phyloP scores from a whole-genome alignment of 225 moss, liverwort and hornwort genomes.

The Pseudisothecium myosuroides region DNA sequence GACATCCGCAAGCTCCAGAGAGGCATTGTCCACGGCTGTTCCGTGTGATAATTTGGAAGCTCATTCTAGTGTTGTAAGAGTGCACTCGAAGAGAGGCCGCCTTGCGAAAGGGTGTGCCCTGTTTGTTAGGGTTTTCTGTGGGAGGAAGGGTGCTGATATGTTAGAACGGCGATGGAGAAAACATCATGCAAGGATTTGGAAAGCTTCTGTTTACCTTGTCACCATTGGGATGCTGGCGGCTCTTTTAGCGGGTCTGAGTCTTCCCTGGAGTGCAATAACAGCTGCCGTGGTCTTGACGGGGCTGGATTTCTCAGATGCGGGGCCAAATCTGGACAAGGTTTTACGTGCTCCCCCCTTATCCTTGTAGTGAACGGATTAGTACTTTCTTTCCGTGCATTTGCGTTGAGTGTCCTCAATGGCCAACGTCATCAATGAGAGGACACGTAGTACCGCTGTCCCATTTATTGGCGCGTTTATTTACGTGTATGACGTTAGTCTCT shows the following conservation, averaged over 20 bases:
- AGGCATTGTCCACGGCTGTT: not conserved
- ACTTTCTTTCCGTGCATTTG: not conserved
- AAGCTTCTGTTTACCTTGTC: constrained; percentile 46
- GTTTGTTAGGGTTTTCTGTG: not conserved
- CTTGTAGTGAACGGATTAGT: not conserved
- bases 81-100: not conserved
- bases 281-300: constrained; percentile 65
- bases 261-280: constrained; percentile 71
- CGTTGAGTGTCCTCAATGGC: not conserved
- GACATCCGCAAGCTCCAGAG: not conserved
- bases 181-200: constrained; percentile 7
- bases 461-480: not conserved
- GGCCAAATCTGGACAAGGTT: constrained; percentile 78
- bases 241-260: constrained; percentile 63
- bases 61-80: not conserved
- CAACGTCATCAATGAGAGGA: not conserved
- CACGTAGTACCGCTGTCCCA: not conserved
- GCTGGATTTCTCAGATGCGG: constrained; percentile 75
- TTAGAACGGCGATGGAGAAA: not conserved
- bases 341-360: not conserved
- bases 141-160: not conserved
- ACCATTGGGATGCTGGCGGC: constrained; percentile 80
- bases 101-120: not conserved
- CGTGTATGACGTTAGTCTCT: not conserved
- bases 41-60: not conserved